These are phyloP conservation scores for Saposhnikovia divaricata DNA, from an alignment of 129 eudicot genomes.

Conservation along the genomic window DNA sequence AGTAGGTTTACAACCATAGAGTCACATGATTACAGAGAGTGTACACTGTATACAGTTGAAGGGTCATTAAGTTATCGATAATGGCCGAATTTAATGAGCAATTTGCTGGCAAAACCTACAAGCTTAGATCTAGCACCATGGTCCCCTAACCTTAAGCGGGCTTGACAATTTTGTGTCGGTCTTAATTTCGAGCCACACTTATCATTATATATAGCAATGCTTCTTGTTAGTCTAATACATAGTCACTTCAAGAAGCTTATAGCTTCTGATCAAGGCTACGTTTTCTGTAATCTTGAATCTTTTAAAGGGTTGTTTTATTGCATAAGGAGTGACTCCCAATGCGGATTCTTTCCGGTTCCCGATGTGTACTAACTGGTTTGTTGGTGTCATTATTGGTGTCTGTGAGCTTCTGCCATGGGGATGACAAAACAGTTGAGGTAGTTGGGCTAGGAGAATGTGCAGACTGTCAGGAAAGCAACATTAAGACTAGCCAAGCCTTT, in stretches of 20 bases:
- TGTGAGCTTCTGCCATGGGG: constrained; percentile 36
- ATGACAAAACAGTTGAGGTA: constrained; percentile 51
- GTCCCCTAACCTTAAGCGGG: constrained; percentile 53
- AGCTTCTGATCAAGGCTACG: not conserved
- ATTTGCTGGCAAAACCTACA: constrained; percentile 2
- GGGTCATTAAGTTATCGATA: constrained; percentile 44
- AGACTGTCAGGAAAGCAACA: constrained; percentile 59
- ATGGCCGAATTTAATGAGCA: constrained; percentile 10
- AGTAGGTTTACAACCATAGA: constrained; percentile 32
- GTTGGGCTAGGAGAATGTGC: constrained; percentile 73
- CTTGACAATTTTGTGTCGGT: constrained; percentile 35
- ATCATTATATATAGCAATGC: constrained; percentile 30
- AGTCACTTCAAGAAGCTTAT: constrained; percentile 12
- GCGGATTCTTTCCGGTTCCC: constrained; percentile 34
- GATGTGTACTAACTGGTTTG: constrained; percentile 39
- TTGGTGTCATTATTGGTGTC: constrained; percentile 36
- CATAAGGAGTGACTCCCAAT: constrained; percentile 27
- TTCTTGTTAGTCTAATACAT: constrained; percentile 17
- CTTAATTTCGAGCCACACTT: constrained; percentile 13
- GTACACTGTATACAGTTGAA: constrained; percentile 36
- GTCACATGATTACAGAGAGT: constrained; percentile 16
- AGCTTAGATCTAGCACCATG: constrained; percentile 14
- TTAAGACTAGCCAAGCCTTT: constrained; percentile 55
- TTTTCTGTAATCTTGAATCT: not conserved
- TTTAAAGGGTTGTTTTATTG: not conserved